These are phyloP conservation scores for Herpetospermum pedunculosum DNA, from an alignment of 306 rosid species.

Conservation along the genomic window DNA sequence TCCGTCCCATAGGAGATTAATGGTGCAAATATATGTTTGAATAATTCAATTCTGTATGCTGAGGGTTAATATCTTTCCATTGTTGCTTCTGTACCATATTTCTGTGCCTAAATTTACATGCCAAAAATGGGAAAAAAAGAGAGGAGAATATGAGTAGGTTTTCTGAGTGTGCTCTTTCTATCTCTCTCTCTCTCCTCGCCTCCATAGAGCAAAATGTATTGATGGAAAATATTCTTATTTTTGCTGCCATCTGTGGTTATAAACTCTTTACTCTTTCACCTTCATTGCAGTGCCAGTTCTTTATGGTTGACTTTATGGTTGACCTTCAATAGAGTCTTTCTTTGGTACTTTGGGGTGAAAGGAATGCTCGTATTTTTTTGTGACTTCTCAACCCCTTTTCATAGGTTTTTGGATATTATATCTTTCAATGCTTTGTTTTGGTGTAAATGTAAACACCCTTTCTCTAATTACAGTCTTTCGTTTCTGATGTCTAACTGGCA, in stretches of 20 bases:
- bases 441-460: no score
- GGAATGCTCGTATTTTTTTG: no score
- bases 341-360: no score
- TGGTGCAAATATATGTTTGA: background rate
- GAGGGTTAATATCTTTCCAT: background rate
- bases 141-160: background rate
- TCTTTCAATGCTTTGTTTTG: no score
- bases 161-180: background rate
- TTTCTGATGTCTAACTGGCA: no score
- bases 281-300: background rate
- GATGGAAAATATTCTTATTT: background rate
- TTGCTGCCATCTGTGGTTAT: background rate
- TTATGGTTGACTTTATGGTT: no score
- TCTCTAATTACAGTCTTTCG: no score
- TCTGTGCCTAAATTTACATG: background rate
- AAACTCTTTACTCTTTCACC: conserved; percentile 1
- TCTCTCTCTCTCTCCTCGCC: background rate
- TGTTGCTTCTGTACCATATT: background rate
- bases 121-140: background rate
- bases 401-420: no score
- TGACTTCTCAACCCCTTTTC: no score
- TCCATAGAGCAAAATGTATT: background rate
- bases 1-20: background rate
- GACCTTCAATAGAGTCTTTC: no score
- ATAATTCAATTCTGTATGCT: background rate